Evolutionary conservation across 2,329 filamentous ascomycete genomes (phyloP).

Genomic region (Macrophomina tecta): DNA sequence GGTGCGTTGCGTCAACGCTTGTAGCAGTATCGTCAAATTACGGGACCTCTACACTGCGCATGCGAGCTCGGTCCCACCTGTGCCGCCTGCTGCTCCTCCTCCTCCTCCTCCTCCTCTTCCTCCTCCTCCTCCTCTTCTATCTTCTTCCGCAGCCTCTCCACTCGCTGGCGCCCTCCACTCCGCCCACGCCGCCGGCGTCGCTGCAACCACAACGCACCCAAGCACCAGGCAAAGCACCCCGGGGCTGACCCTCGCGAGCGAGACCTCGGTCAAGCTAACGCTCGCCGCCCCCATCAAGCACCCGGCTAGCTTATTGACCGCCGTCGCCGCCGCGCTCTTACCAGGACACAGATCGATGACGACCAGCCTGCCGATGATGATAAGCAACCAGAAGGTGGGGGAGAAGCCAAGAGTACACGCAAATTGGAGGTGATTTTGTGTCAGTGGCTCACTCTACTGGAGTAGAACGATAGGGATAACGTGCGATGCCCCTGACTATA

Average conservation of each 20-base stretch:
- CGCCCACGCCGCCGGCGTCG: not conserved
- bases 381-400: conserved; percentile 61
- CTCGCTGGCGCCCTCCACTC: conserved; percentile 18
- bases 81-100: not conserved
- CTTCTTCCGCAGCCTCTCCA: conserved; percentile 4
- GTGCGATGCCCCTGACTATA: conserved; percentile 54
- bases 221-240: not conserved
- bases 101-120: not conserved
- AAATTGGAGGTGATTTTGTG: conserved; percentile 33
- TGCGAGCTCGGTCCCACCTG: too few relatives aligned
- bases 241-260: not conserved
- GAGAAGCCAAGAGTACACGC: conserved; percentile 57
- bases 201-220: not conserved
- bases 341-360: conserved; percentile 57
- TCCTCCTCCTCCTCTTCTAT: not conserved
- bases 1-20: too few relatives aligned
- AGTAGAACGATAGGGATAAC: too few relatives aligned
- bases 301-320: conserved; percentile 59
- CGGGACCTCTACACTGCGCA: too few relatives aligned
- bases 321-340: conserved; percentile 58
- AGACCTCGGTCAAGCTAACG: conserved; percentile 54
- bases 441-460: too few relatives aligned
- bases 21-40: too few relatives aligned
- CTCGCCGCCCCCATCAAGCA: conserved; percentile 60
- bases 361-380: conserved; percentile 51